A percentile compares a stretch with the other conserved stretches of the same genome.
Conservation (phyloP, 768 basidiomycete genomes). For the Pleurotus tuoliensis region DNA sequence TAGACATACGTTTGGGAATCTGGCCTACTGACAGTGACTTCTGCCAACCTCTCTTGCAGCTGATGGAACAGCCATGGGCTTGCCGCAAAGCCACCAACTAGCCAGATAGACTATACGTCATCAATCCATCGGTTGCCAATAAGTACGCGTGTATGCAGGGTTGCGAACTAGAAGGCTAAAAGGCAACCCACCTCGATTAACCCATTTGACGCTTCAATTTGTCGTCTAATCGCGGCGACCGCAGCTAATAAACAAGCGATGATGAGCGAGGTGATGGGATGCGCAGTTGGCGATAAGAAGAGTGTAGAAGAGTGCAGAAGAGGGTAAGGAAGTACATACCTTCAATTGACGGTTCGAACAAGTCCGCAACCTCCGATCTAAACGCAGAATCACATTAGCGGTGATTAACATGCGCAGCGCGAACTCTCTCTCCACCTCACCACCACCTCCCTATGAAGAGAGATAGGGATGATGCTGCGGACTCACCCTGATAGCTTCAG, state of each 20-base stretch:
- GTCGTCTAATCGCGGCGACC: conserved; percentile 60
- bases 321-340: conserved; percentile 21
- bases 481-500: conserved; percentile 47
- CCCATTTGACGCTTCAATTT: conserved; percentile 66
- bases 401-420: too few relatives aligned
- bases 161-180: too few relatives aligned
- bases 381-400: background rate
- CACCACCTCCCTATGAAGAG: background rate
- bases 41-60: conserved; percentile 62
- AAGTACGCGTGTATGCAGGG: too few relatives aligned
- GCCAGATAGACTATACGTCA: conserved; percentile 59
- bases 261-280: too few relatives aligned
- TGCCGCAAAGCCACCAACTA: conserved; percentile 82
- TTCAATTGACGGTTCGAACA: conserved; percentile 78
- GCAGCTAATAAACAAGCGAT: conserved; percentile 35
- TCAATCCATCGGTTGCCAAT: too few relatives aligned
- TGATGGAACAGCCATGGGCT: conserved; percentile 79
- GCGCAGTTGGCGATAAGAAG: too few relatives aligned
- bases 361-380: conserved; percentile 54
- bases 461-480: background rate
- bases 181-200: conserved; percentile 50
- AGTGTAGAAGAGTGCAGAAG: too few relatives aligned
- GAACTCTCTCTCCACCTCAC: too few relatives aligned
- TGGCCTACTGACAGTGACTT: conserved; percentile 66
- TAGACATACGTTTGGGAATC: conserved; percentile 70